Evolutionary conservation across 352 stramenopile genomes (phyloP), one percentile per base, ranked within the genome.

Genomic region (Saprolegnia diclina): DNA sequence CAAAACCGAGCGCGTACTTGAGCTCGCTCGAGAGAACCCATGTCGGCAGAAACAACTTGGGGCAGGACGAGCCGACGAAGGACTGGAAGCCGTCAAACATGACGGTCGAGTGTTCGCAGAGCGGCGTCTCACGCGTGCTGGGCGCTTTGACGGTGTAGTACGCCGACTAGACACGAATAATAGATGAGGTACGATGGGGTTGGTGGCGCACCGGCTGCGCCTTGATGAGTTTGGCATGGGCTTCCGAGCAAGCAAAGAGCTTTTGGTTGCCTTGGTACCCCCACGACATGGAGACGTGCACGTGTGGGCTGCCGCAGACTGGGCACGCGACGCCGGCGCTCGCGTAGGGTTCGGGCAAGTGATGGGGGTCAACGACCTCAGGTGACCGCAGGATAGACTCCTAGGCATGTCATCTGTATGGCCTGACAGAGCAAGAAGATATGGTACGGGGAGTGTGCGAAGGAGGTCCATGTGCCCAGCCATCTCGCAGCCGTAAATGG

Each of bases 41-140:
- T 29, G 83, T 74, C 72, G 90, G 79, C 73, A 93, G 91, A 59
- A 93, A 76, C 54, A 93, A 76, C 73, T 88, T 65, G 37, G 84
- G 72, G 64, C 85, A 93, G 46, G 79, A 79, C n/a, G 75, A 73
- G n/a, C 53, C 37, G 21, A 89, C 81, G 21, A 81, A 80, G 59
- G 87, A 71, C 72, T 91, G 82, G 73, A 92, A 91, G 52, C 83
- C 83, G 62, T 90, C 82, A 65, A 91, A 93, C 85, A 93, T 93
- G 75, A 42, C 50, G 7, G 57, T 55, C 2, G 57, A 37, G 2
- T 40, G 37, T 38, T 54, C 21, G 57, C 57, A 66, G 44, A 48
- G 18, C 42, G 42, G 42, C 42, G 11, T 44, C 4, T 32, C 50
- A 24, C 50, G 32, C 32, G 46, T 64, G 11, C 18, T 21, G 18